These are phyloP conservation scores for Brachypodium distachyon DNA, from an alignment of 202 grass and related monocot species.

Conservation along the genomic window DNA sequence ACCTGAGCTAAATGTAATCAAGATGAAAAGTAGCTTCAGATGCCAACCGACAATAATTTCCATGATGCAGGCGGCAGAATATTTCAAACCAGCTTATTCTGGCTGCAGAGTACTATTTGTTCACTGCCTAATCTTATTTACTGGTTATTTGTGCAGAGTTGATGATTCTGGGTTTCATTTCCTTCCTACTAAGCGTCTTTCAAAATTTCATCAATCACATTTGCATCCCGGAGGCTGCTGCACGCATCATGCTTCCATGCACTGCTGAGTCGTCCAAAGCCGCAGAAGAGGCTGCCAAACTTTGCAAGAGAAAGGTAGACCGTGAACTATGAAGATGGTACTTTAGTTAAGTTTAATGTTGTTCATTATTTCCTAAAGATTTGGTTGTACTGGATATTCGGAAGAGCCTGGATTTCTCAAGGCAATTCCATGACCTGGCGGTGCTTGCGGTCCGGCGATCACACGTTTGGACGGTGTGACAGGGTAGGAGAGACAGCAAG, in stretches of 20 bases:
- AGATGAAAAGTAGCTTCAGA: background rate
- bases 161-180: slow-evolving; percentile 82
- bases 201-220: slow-evolving; percentile 54
- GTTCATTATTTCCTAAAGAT: background rate
- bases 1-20: background rate
- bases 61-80: background rate
- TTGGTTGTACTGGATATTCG: background rate
- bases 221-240: slow-evolving; percentile 42
- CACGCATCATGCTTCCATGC: slow-evolving; percentile 55
- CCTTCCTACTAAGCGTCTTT: slow-evolving; percentile 59
- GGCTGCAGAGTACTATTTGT: background rate
- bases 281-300: slow-evolving; percentile 27
- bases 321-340: background rate
- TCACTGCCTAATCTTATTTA: background rate
- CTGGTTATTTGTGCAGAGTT: slow-evolving; percentile 41
- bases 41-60: background rate
- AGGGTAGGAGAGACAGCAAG: too few relatives aligned
- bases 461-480: too few relatives aligned
- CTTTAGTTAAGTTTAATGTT: background rate
- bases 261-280: slow-evolving; percentile 21
- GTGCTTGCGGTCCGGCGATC: too few relatives aligned
- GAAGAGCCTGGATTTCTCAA: too few relatives aligned
- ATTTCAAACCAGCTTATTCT: background rate
- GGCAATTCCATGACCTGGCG: too few relatives aligned
- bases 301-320: slow-evolving; percentile 33